Base-by-base conservation (phyloP, 2,329 filamentous ascomycete species). In the Tolypocladium tundrense region DNA sequence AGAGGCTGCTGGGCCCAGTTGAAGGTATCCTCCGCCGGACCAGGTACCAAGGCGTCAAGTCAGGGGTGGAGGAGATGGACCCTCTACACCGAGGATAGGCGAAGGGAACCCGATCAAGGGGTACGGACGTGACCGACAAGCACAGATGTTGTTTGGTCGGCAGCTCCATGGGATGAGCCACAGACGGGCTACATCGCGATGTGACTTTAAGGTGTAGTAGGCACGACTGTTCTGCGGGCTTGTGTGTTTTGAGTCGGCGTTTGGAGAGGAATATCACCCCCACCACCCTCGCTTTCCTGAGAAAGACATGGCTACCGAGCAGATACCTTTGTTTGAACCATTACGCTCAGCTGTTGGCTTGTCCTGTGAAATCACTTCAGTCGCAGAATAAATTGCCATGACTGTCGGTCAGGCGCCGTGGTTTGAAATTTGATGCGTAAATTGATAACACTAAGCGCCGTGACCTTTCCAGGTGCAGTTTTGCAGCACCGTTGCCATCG, bases 21-120 rank as follows among this genome's bases (percentile, higher is more conserved):
- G 91, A 96, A 74, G 87, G 91, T 60, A 95, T 97, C 70, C 91
- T 99, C 90, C 83, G 94, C 72, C 84, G 94, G 68, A 90, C 83
- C 53, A 79, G 79, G 68, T 87, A 87, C 64, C 77, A 80, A 60
- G 80, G 79, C 33, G 78, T 84, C 65, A 81, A 79, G 70, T 79
- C 80, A 27, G 82, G 83, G 7, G 83, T 86, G 9, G 84, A 88
- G 69, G 81, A 85, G 65, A 79, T 88, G 70, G 87, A 89, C 69
- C 87, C 87, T 31, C 75, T 89, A 64, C 78, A 83, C 62, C 70
- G 65, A 43, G 66, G 60, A 24, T 73, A 67, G 59, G 19, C 31
- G 31, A 33, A 33, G 31, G 31, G 7, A 33, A 33, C 9, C 1
- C 7, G 31, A 33, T 9, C 8, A 33, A 33, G 7, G 6, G 31